Base-by-base conservation (phyloP, 176 grass and related monocot genomes). In the Thalia dealbata region DNA sequence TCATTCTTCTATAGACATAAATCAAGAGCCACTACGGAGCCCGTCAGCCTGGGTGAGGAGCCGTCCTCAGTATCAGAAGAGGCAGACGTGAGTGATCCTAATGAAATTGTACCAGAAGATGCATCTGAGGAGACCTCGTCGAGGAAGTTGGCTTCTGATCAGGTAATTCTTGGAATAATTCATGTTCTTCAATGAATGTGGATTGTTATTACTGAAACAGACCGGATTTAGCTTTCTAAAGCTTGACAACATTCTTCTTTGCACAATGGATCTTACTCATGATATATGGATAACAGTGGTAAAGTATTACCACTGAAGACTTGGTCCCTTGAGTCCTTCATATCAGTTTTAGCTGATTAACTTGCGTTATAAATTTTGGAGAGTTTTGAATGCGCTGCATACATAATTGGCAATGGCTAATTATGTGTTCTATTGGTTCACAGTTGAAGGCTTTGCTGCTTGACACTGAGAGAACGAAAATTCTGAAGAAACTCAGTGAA, bases 401-500 rank as follows among this genome's bases (percentile, higher is more conserved):
- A n/a, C n/a, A 19, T 76, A 7, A 87, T 8, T 25, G 42, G 74
- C 69, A 44, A 70, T 78, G 28, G 19, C 16, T 30, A 44, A 81
- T 48, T 84, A 67, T 25, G 51, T n/a, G n/a, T n/a, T n/a, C 32
- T 86, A 79, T 85, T 67, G 3, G 30, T 76, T n/a, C 43, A 80
- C 85, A 92, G 90, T 69, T 97, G 81, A 92, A 92, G 79, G 76
- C 89, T 75, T 80, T 97, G 80, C 55, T 92, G 67, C 82, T 87
- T 72, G 95, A 97, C 77, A 80, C 87, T 42, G 85, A 90, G 83
- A 82, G 95, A 77, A 79, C 28, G 45, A 88, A 86, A 59, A 73
- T 97, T 75, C 76, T 85, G 59, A 88, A 72, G 73, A 97, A 92
- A 87, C 89, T 97, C 50, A 97, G 95, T 43, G 95, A 91, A 92